These are phyloP conservation scores for Astragalus glycyphyllos DNA, from an alignment of 306 rosid species.

Conservation along the genomic window DNA sequence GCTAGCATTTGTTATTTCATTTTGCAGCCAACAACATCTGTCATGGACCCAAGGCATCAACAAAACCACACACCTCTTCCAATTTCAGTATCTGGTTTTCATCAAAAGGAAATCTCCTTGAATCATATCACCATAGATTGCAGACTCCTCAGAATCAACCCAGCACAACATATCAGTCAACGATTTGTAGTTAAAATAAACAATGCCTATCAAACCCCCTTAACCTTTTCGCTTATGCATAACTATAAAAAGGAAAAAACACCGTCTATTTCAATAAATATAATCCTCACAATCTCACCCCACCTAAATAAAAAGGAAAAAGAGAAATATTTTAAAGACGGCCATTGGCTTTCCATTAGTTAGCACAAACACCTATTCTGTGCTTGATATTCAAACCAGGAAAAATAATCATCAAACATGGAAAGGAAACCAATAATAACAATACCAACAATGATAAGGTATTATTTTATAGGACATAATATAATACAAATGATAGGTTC, in stretches of 20 bases:
- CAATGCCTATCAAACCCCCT: conserved; percentile 2
- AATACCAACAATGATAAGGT: neutral
- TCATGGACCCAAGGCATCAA: conserved; percentile 26
- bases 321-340: neutral
- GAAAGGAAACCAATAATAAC: neutral
- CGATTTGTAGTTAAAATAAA: conserved; percentile 20
- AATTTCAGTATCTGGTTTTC: conserved; percentile 32
- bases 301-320: neutral
- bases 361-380: neutral
- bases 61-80: conserved; percentile 9
- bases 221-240: neutral
- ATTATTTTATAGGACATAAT: neutral
- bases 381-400: conserved; percentile 1
- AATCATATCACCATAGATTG: conserved; percentile 37
- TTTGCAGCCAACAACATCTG: conserved; percentile 5
- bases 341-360: neutral
- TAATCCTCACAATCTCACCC: neutral
- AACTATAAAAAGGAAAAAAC: conserved; percentile 1
- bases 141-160: conserved; percentile 54
- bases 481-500: conserved; percentile 1
- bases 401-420: neutral
- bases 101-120: conserved; percentile 21
- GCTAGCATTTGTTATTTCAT: conserved; percentile 3
- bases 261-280: neutral
- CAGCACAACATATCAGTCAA: conserved; percentile 39